Evolutionary conservation across 73 alveolate genomes (phyloP).

Genomic region (Breviolum minutum): DNA sequence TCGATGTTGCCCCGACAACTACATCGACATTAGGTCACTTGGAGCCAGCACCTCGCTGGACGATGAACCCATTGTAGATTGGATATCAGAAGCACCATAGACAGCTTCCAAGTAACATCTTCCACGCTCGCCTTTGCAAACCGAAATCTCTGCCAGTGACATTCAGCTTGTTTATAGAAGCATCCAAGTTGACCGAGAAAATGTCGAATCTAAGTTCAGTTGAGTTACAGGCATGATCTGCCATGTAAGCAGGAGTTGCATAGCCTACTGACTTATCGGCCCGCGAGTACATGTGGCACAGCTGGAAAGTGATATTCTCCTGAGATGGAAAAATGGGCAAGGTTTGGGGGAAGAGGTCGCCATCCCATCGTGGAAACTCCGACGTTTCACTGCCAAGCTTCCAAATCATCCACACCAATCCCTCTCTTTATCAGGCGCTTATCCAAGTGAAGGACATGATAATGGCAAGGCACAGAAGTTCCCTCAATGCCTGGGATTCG

Average conservation of each 20-base stretch:
- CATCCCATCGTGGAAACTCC: too few species aligned
- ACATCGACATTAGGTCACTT: background rate
- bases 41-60: background rate
- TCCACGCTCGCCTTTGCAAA: slow-evolving; percentile 55
- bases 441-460: slow-evolving; percentile 48
- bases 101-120: slow-evolving; percentile 40
- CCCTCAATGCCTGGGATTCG: slow-evolving; percentile 78
- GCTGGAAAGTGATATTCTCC: slow-evolving; percentile 72
- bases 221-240: slow-evolving; percentile 62
- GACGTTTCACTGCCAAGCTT: background rate
- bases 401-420: slow-evolving; percentile 46
- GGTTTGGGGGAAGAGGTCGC: background rate
- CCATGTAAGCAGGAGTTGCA: slow-evolving; percentile 88
- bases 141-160: background rate
- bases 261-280: slow-evolving; percentile 81
- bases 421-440: slow-evolving; percentile 41
- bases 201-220: background rate
- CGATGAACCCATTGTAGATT: slow-evolving; percentile 4
- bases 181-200: too few species aligned
- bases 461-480: slow-evolving; percentile 66
- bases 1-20: background rate
- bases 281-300: slow-evolving; percentile 81
- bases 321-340: background rate
- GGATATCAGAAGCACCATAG: slow-evolving; percentile 44
- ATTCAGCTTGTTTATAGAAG: background rate